Percentiles rank a stretch among this genome's conserved stretches.
Evolutionary conservation across 2,329 filamentous ascomycete genomes (phyloP).

Genomic region (Neurospora sp.): DNA sequence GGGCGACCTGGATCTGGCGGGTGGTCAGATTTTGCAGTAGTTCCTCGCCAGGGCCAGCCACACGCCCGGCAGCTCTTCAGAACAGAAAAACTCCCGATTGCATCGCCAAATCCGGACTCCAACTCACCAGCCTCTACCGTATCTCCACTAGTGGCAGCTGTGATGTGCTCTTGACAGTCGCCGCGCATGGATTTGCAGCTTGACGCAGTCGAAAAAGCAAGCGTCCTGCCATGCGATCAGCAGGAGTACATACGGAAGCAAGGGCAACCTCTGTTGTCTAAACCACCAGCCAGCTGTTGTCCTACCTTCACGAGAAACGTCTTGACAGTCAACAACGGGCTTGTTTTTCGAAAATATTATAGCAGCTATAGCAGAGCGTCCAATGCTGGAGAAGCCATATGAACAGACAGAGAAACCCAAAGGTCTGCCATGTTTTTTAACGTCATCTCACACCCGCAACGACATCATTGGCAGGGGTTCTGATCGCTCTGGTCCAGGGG

Average conservation of each 20-base stretch:
- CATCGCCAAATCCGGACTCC: background rate
- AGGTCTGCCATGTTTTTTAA: background rate
- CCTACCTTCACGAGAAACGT: background rate
- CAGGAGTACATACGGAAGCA: background rate
- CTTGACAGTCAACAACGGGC: background rate
- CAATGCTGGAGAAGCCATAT: background rate
- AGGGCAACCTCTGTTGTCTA: background rate
- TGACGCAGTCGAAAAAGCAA: background rate
- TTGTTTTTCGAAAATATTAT: background rate
- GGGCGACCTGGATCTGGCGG: background rate
- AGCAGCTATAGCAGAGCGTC: background rate
- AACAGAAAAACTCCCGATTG: background rate
- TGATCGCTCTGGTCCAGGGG: background rate
- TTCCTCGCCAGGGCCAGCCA: background rate
- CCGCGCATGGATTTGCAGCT: background rate
- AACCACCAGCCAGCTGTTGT: background rate
- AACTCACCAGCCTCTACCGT: background rate
- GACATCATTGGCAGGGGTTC: conserved; percentile 17
- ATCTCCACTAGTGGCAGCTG: background rate
- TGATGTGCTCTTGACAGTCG: background rate
- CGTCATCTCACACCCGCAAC: conserved; percentile 10
- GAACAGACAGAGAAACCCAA: background rate
- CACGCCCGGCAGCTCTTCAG: background rate
- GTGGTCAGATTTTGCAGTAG: background rate
- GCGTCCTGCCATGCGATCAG: background rate